phyloP scores from a whole-genome alignment of 192 early-diverging fungal genomes.

The Backusella macrospora region DNA sequence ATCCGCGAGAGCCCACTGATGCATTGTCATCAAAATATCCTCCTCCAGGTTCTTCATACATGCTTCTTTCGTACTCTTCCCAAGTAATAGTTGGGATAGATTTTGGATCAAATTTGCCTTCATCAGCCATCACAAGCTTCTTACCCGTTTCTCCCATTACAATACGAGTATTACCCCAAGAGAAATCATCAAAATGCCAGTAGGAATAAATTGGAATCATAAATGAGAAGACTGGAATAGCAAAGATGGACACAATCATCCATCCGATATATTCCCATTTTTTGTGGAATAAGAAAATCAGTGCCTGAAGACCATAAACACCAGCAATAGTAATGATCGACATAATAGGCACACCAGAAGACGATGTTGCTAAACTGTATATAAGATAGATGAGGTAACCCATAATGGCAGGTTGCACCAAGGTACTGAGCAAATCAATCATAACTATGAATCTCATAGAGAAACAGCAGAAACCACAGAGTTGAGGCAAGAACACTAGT shows the following conservation, averaged over 20 bases:
- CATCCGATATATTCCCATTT: slow-evolving; percentile 92
- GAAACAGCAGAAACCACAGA: slow-evolving; percentile 97
- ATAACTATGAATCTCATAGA: slow-evolving; percentile 96
- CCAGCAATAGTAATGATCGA: slow-evolving; percentile 83
- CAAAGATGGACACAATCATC: slow-evolving; percentile 95
- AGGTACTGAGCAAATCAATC: slow-evolving; percentile 87
- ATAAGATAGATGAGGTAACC: slow-evolving; percentile 85
- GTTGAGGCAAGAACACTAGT: slow-evolving; percentile 87
- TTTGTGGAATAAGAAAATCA: slow-evolving; percentile 73
- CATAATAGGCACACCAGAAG: slow-evolving; percentile 70
- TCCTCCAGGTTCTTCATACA: slow-evolving; percentile 44
- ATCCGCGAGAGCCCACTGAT: slow-evolving; percentile 53
- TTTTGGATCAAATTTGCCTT: slow-evolving; percentile 76
- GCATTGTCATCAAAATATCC: slow-evolving; percentile 37
- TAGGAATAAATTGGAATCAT: slow-evolving; percentile 87
- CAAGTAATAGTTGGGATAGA: slow-evolving; percentile 75
- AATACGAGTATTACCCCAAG: slow-evolving; percentile 96
- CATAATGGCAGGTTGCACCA: slow-evolving; percentile 91
- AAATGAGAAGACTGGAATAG: slow-evolving; percentile 86
- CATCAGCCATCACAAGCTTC: slow-evolving; percentile 63
- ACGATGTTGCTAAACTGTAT: slow-evolving; percentile 58
- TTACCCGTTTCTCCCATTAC: slow-evolving; percentile 86
- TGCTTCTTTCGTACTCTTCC: slow-evolving; percentile 78
- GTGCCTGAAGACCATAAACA: slow-evolving; percentile 86
- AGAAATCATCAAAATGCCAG: slow-evolving; percentile 99